Evolutionary conservation across 1,284 basidiomycete species (phyloP).

Genomic region (Pholiota adiposa): DNA sequence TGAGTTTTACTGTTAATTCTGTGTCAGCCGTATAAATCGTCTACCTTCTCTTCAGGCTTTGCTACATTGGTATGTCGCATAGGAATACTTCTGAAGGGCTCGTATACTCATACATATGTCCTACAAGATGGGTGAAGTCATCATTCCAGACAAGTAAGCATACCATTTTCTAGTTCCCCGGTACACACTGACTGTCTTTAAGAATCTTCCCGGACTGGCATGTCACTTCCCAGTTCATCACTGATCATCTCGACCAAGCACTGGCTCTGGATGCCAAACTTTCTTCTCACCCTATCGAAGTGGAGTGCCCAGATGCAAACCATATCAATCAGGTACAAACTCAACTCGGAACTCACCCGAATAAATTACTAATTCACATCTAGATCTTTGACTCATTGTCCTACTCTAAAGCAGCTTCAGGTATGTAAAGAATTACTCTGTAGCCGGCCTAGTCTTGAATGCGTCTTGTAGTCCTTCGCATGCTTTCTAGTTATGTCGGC

Average conservation of each 20-base stretch:
- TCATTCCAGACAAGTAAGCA: constrained; percentile 59
- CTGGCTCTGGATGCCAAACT: constrained; percentile 86
- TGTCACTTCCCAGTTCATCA: constrained; percentile 72
- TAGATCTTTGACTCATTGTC: constrained; percentile 88
- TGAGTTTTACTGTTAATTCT: constrained; percentile 22
- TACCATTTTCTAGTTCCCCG: background rate
- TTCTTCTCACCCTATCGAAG: constrained; percentile 95
- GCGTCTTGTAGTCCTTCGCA: constrained; percentile 75
- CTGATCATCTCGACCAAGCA: constrained; percentile 65
- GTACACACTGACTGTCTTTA: background rate
- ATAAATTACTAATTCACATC: background rate
- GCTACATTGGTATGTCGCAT: constrained; percentile 7
- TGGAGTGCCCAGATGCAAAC: constrained; percentile 87
- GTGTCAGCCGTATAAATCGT: background rate
- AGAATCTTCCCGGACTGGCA: constrained; percentile 84
- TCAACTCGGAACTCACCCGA: background rate
- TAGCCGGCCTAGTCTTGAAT: background rate
- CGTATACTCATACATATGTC: constrained; percentile 19
- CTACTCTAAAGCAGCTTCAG: constrained; percentile 87
- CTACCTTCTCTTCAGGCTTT: constrained; percentile 6
- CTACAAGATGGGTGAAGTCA: constrained; percentile 85
- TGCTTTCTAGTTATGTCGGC: constrained; percentile 90
- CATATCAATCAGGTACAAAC: constrained; percentile 75
- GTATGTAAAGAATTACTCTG: constrained; percentile 35
- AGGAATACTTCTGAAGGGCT: constrained; percentile 26